Evolutionary conservation across 257 asterid genomes (phyloP), one percentile per base, ranked within the genome.

Genomic region (Thymus mandschuricus): DNA sequence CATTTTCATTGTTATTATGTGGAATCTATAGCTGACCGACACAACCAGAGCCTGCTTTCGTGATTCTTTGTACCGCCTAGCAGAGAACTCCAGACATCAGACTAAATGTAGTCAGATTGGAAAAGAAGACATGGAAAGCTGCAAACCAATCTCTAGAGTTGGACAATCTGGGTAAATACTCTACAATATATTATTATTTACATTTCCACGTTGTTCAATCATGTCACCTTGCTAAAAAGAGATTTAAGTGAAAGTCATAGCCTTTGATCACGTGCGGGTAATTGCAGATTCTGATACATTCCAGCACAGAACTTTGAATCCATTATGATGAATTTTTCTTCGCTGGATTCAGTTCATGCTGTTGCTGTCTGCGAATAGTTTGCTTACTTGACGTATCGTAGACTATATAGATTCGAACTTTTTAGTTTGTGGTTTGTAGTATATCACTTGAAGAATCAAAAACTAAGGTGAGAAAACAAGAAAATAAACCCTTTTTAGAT

Each of bases 1-100:
- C 10, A 9, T 31, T 71, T 65, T 58, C 21, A 10, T 67, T 29
- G 10, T 71, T 64, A 13, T 74, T 51, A 15, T 71, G 54, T 71
- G 71, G 55, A 61, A 67, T 58, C 31, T 64, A 11, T 52, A 84
- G 89, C 33, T 84, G 74, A 71, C 85, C 1, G 77, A 77, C 61
- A 62, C 79, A 34, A 84, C 85, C 54, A 79, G 89, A 75, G 73
- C 70, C 27, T 82, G 86, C 80, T 70, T 84, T 70, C 85, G 89
- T 9, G 89, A 84, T 80, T 80, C 89, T 70, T 51, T 84, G 13
- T 84, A 82, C 75, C 89, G 89, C 59, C 89, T 84, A 57, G 86
- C 89, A 5, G 80, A 82, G 52, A 82, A 84, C 66, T 79, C 89
- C 27, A 81, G 83, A 66, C 52, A 75, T 41, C 79, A 79, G 62